Percentiles rank a stretch among this genome's conserved stretches.
These are phyloP conservation scores for Aspergillus ostianus DNA, from an alignment of 495 filamentous ascomycete genomes.

Conservation along the genomic window DNA sequence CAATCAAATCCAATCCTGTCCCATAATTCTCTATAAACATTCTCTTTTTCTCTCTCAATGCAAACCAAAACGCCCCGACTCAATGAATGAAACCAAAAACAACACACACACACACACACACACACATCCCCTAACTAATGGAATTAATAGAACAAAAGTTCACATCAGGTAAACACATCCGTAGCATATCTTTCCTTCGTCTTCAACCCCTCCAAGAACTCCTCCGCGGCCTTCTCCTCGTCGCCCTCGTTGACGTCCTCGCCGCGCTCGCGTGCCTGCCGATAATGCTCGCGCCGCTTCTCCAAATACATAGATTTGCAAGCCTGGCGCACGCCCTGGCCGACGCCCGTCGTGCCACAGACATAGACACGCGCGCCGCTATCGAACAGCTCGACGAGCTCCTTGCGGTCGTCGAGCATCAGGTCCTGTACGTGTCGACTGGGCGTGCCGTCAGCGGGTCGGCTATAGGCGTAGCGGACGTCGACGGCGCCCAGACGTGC, in stretches of 20 bases:
- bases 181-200: constrained; percentile 62
- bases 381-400: constrained; percentile 53
- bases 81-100: not conserved
- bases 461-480: constrained; percentile 56
- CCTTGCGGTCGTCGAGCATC: constrained; percentile 50
- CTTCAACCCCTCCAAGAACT: constrained; percentile 55
- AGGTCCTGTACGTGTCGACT: constrained; percentile 62
- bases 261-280: constrained; percentile 18
- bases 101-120: not conserved
- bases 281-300: constrained; percentile 42
- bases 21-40: not conserved
- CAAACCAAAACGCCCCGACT: not conserved
- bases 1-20: not conserved
- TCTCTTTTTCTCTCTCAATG: not conserved
- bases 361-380: constrained; percentile 63
- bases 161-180: constrained; percentile 64
- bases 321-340: constrained; percentile 55
- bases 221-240: constrained; percentile 40
- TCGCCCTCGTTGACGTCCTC: constrained; percentile 41
- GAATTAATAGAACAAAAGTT: too few relatives aligned
- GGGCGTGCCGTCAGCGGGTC: constrained; percentile 29
- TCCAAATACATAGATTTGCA: constrained; percentile 49
- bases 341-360: constrained; percentile 63
- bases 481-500: constrained; percentile 55
- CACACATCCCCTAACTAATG: too few relatives aligned